Base-by-base conservation (phyloP, 2,329 filamentous ascomycete genomes). In the Orbilia blumenaviensis region DNA sequence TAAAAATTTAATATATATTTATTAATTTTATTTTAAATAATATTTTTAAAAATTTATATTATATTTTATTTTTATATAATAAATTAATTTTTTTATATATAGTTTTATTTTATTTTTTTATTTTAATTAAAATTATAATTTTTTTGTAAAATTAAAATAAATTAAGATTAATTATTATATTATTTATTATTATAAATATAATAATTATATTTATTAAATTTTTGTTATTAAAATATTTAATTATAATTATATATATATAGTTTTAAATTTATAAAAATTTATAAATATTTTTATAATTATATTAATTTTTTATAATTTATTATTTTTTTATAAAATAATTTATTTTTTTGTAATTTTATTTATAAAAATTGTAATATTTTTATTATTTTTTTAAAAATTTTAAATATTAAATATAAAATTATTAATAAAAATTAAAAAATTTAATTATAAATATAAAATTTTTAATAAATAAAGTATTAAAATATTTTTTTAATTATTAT, bases 11-110 rank as follows among this genome's bases (percentile, higher is more conserved):
- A 3, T 14, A 16, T 5, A 14, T 23, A 18, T 14, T 21, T 23
- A 56, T 56, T 18, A 14, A 18, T 36, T 36, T 56, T 1, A 10
- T 34, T 34, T 66, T 67, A 50, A 44, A 42, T 3, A 84, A 80
- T 0, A 83, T 84, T 48, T 83, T 84, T 0, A 3, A 27, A 27
- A 48, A 7, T 14, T 48, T n/a, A 48, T 8, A 27, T 7, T 7
- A 48, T 1, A 27, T 48, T 1, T 7, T 27, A 48, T 83, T 83
- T 66, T 84, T 84, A 0, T 27, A 18, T 1, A 42, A 27, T 14
- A 36, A 38, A 34, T 25, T 54, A 23, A 29, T 52, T 27, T 34
- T 34, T 72, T 66, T 72, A 16, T 66, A 2, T 25, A 27, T 32
- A 66, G 23, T 25, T 27, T 38, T 21, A 71, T 1, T 6, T 16